phyloP scores from a whole-genome alignment of 2,329 filamentous ascomycete genomes.

The Pseudonectria foliicola region DNA sequence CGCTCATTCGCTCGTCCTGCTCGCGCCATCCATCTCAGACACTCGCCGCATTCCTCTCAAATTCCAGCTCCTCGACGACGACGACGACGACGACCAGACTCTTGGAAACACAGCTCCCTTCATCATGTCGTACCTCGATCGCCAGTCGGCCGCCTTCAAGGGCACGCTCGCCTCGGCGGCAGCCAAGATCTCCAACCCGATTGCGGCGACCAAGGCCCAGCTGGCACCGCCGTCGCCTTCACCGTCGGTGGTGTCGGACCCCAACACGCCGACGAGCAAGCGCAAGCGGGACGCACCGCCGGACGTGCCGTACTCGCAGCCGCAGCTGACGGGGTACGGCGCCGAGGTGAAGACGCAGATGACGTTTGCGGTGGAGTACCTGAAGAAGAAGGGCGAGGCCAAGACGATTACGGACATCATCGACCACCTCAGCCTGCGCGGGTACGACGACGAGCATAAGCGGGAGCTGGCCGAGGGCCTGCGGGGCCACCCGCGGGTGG shows the following conservation, averaged over 20 bases:
- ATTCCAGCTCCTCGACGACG: too few species aligned
- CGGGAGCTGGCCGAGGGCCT: constrained; percentile 61
- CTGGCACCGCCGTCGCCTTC: constrained; percentile 57
- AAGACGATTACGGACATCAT: constrained; percentile 71
- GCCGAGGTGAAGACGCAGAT: constrained; percentile 81
- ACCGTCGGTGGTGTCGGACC: constrained; percentile 49
- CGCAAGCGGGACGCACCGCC: constrained; percentile 49
- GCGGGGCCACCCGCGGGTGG: constrained; percentile 53
- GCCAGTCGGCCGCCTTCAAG: constrained; percentile 56
- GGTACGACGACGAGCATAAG: constrained; percentile 54
- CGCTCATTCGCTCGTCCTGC: neutral
- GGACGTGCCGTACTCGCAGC: constrained; percentile 64
- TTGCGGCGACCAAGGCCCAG: constrained; percentile 26
- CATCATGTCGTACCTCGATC: constrained; percentile 59
- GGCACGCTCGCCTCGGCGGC: constrained; percentile 57
- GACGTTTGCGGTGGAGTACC: constrained; percentile 76
- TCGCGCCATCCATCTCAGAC: neutral
- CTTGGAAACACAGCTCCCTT: constrained; percentile 14
- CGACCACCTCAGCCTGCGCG: constrained; percentile 67
- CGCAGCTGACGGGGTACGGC: constrained; percentile 67
- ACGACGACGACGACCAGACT: neutral
- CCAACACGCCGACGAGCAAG: constrained; percentile 58
- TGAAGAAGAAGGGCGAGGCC: constrained; percentile 63
- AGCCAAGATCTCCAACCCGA: constrained; percentile 50
- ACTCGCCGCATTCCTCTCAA: constrained; percentile 8